Evolutionary conservation across 2,329 filamentous ascomycete genomes (phyloP), one percentile per base, ranked within the genome.

Genomic region (Fusarium sp.): DNA sequence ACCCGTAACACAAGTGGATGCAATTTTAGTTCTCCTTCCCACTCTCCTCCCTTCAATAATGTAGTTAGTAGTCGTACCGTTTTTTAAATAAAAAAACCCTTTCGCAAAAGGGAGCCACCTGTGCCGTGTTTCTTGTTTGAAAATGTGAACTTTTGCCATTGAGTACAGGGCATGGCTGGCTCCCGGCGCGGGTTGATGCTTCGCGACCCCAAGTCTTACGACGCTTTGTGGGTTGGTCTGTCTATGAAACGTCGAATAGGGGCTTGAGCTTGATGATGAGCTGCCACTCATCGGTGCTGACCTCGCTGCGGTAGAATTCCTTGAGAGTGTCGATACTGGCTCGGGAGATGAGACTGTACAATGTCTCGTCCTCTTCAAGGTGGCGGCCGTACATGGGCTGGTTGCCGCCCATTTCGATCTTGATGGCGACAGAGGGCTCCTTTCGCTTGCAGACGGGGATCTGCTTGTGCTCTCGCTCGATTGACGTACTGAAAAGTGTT

Each of bases 401-500:
- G 75, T 94, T 92, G 55, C 88, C 80, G 49, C 93, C 94, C 86
- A 88, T 89, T 80, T 99, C 96, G 71, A 99, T 96, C 84, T 99
- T 99, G 81, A 99, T 84, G 17, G 95, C 95, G 9, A 99, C 96
- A 2, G 93, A 96, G n/a, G 96, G 95, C 73, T 96, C 91, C 48
- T 94, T 94, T 80, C 93, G 94, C 79, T 99, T 99, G 82, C 92
- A 96, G 54, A 97, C 84, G 9, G 84, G 85, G 66, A 99, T 89
- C 64, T 95, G 88, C 81, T 99, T 99, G 85, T 99, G 95, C 68
- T 99, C 96, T 74, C 96, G 89, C 78, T 99, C 94, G 72, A 99
- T 99, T 2, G 90, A 93, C 52, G 91, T 91, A n/a, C 93, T 97
- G 71, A 54, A 31, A 15, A 29, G 17, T 14, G 68, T 78, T 66